A percentile compares a stretch with the other conserved stretches of the same genome.
Conservation (phyloP, 352 stramenopile species). For the Globisporangium canariense region DNA sequence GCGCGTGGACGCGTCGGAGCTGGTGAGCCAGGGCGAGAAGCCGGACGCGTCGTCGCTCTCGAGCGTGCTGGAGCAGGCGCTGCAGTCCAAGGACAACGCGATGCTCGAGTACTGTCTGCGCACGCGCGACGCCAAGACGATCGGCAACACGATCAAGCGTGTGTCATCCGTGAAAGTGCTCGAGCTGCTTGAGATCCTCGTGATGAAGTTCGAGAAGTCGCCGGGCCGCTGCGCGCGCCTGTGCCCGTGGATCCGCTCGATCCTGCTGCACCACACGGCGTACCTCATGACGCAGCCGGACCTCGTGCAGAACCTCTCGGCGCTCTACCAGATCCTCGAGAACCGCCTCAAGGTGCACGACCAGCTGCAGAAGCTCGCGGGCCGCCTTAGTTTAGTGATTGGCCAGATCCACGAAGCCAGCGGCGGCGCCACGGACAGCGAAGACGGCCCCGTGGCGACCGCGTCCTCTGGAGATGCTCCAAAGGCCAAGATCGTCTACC, state of each 20-base stretch:
- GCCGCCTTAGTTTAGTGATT: conserved; percentile 75
- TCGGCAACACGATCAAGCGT: conserved; percentile 71
- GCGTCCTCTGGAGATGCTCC: conserved; percentile 41
- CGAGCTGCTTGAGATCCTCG: conserved; percentile 71
- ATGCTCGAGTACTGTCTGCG: conserved; percentile 83
- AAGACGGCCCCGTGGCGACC: conserved; percentile 15
- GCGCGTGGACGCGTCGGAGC: conserved; percentile 38
- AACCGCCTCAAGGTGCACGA: conserved; percentile 77
- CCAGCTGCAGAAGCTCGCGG: conserved; percentile 81
- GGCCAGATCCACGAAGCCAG: conserved; percentile 75
- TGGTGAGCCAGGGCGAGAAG: conserved; percentile 31
- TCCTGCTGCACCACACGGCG: conserved; percentile 81
- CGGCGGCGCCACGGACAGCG: conserved; percentile 19
- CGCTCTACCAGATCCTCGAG: conserved; percentile 83
- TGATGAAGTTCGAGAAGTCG: conserved; percentile 81
- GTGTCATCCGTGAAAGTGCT: conserved; percentile 75
- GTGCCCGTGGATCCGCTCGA: conserved; percentile 79
- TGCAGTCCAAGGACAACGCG: conserved; percentile 86
- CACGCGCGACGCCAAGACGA: conserved; percentile 72
- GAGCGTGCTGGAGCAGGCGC: conserved; percentile 76
- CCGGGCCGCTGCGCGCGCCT: conserved; percentile 73
- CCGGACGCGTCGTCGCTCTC: conserved; percentile 82
- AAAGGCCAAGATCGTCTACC: conserved; percentile 60
- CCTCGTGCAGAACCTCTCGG: conserved; percentile 76
- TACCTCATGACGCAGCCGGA: conserved; percentile 84